Evolutionary conservation across 2,329 filamentous ascomycete genomes (phyloP).

Genomic region (Colletotrichum kahawae): DNA sequence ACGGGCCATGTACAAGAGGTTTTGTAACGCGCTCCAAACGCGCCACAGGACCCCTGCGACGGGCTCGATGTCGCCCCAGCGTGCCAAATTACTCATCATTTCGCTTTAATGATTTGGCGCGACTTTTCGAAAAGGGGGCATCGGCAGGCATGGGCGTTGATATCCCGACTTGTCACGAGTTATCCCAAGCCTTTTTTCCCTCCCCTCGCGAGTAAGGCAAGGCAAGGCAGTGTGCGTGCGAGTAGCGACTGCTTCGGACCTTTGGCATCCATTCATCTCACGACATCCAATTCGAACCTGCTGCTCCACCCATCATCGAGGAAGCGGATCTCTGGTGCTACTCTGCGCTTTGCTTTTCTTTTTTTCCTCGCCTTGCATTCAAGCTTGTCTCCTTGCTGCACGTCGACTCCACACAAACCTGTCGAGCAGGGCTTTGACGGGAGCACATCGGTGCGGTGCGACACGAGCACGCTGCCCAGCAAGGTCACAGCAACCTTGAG

Average conservation of each 20-base stretch:
- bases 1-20: neutral
- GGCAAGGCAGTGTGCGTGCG: neutral
- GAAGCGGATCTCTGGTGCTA: neutral
- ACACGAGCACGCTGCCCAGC: neutral
- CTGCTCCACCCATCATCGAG: neutral
- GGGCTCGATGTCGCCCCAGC: neutral
- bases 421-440: neutral
- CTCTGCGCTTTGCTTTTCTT: neutral
- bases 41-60: neutral
- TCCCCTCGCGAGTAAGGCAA: neutral
- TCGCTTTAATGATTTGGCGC: conserved; percentile 6
- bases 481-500: neutral
- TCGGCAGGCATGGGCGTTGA: neutral
- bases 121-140: neutral
- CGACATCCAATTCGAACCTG: neutral
- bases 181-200: neutral
- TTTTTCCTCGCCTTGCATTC: neutral
- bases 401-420: neutral
- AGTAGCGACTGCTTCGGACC: neutral
- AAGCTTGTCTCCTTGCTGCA: neutral
- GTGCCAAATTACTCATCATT: conserved; percentile 11
- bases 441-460: neutral
- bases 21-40: neutral
- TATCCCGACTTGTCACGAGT: neutral
- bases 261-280: neutral